Base-by-base conservation (phyloP, 495 filamentous ascomycete species). In the Daldinia decipiens region DNA sequence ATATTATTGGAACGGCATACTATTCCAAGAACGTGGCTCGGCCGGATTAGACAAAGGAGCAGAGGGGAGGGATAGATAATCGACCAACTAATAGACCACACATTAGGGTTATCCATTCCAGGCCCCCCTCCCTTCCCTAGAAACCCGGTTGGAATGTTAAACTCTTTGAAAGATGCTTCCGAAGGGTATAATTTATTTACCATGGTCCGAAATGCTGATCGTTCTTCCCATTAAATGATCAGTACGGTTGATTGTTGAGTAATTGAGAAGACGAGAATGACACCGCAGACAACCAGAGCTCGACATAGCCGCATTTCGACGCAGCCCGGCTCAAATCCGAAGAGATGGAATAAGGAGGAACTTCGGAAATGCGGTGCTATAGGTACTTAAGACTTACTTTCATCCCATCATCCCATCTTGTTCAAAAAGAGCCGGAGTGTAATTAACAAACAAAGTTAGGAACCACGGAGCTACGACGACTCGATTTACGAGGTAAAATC, bases 331-430 rank as follows among this genome's bases (percentile, higher is more conserved):
- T 78, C 70, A 26, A 67, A 9, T 1, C 36, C 67, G 29, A 81
- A 78, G 65, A 71, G 50, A 17, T 81, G 79, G 79, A 57, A 76
- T 62, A 67, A 2, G 50, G 68, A 68, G 0, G 78, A 81, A 36
- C 53, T 80, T 17, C 39, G 65, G 9, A 67, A 67, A 63, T 79
- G 75, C 38, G 74, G 78, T 13, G 79, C 78, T 17, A 75, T 71
- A 56, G 76, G 79, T 79, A 57, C 2, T n/a, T 27, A 27, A 9
- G 8, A 24, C 4, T 12, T 12, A 24, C 5, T 43, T 15, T 59
- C 17, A 29, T 12, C 2, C 19, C 9, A 21, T 21, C 21, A 8
- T 29, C 51, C 26, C 13, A 29, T 13, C 51, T 12, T 19, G 3
- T 39, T 38, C 4, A 12, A 36, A 26, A n/a, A 29, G 50, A 52